Base-by-base conservation (phyloP, 805 yeast genomes). In the Schwanniomyces pseudopolymorphus region DNA sequence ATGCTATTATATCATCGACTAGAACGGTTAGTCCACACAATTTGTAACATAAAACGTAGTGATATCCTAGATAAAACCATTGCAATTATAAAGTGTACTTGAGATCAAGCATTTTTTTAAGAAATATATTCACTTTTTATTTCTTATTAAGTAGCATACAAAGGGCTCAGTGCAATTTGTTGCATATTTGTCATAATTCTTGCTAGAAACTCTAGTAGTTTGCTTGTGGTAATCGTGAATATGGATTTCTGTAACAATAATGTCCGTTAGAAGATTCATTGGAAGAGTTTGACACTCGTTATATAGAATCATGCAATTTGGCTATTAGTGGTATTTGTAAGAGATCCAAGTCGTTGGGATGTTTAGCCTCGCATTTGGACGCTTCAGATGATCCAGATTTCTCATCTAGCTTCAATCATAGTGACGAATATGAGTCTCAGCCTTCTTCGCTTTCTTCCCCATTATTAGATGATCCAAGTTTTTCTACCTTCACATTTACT, bases 211-310 rank as follows among this genome's bases (percentile, higher is more conserved):
- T 31, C 20, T 31, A 9, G 35, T 31, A 31, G 35, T 31, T 17
- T 31, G 20, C 5, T 31, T 16, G 28, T 26, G 35, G 19, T 31
- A 7, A 9, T 5, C 13, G 8, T 31, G 20, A 31, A 31, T 10
- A 31, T 31, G 35, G 19, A 31, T 7, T 31, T 31, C 16, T 31
- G 19, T 31, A 17, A 31, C 8, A 16, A 31, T 16, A 31, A 31
- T 10, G 16, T 36, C 14, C 22, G 11, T 6, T 38, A 8, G 61
- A 56, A 45, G 64, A 59, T 42, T 54, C 60, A 4, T 47, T 61
- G 40, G 62, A 60, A 39, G 64, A 61, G 33, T 61, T 61, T 48
- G 64, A 61, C 43, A 25, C 52, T 20, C 50, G 51, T 4, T 57
- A 57, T 42, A 49, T 55, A 27, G 63, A 61, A 43, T 49, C 57